phyloP scores from a whole-genome alignment of 2,329 filamentous ascomycete genomes.

The Paecilomyces variotii region DNA sequence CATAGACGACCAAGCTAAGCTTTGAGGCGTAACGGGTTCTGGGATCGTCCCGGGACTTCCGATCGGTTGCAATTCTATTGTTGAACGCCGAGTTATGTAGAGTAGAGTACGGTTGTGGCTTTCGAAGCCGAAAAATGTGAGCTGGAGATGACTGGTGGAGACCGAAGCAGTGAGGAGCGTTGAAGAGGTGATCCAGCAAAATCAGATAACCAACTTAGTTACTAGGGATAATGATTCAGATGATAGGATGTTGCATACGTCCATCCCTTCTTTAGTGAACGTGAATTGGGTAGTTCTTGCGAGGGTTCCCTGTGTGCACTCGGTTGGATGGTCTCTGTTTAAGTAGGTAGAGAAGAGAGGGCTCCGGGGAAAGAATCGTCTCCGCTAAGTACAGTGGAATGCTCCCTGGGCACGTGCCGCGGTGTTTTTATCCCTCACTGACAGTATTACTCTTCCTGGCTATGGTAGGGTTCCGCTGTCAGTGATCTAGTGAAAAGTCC shows the following conservation, averaged over 20 bases:
- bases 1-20: background rate
- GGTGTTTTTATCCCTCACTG: background rate
- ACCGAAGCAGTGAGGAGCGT: background rate
- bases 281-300: no score
- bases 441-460: background rate
- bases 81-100: no score
- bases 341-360: no score
- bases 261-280: no score
- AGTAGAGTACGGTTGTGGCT: background rate
- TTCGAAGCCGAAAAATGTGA: background rate
- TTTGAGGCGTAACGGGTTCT: background rate
- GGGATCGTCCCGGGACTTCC: background rate
- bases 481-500: background rate
- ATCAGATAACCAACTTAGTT: no score
- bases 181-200: background rate
- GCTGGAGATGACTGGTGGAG: background rate
- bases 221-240: no score
- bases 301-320: no score
- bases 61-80: background rate
- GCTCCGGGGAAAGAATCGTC: no score
- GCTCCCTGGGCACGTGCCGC: background rate
- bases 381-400: background rate
- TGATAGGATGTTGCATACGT: no score
- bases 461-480: background rate
- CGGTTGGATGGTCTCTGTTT: no score